These are phyloP conservation scores for Cinchona pubescens DNA, from an alignment of 257 asterid genomes.

Conservation along the genomic window DNA sequence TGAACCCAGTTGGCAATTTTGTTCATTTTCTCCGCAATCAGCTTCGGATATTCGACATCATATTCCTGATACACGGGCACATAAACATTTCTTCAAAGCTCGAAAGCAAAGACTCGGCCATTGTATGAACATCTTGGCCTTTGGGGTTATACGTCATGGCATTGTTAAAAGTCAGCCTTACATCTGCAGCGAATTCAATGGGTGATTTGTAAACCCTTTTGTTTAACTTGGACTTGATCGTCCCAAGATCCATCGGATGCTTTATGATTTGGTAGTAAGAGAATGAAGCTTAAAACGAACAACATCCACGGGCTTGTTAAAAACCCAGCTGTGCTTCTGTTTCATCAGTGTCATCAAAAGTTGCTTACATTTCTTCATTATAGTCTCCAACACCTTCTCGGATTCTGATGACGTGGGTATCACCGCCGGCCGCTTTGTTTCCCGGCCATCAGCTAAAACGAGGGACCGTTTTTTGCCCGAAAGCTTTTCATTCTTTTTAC, in stretches of 20 bases:
- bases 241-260: constrained; percentile 43
- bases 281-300: constrained; percentile 22
- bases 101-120: constrained; percentile 23
- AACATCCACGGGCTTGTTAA: constrained; percentile 32
- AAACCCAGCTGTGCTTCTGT: constrained; percentile 16
- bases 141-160: constrained; percentile 32
- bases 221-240: constrained; percentile 24
- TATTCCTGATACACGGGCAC: constrained; percentile 18
- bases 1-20: neutral
- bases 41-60: constrained; percentile 10
- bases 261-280: constrained; percentile 28
- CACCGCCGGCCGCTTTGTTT: constrained; percentile 10
- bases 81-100: constrained; percentile 24
- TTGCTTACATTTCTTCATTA: constrained; percentile 30
- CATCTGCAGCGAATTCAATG: constrained; percentile 33
- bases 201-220: constrained; percentile 23
- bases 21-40: constrained; percentile 7
- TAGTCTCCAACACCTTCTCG: constrained; percentile 5
- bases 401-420: neutral
- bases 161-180: constrained; percentile 36
- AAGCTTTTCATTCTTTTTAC: constrained; percentile 8
- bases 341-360: constrained; percentile 25
- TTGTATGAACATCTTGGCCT: constrained; percentile 21
- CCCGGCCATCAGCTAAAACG: constrained; percentile 2
- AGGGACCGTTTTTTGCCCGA: constrained; percentile 19